phyloP scores from a whole-genome alignment of 2,329 filamentous ascomycete species.

The Thielaviopsis euricoi region DNA sequence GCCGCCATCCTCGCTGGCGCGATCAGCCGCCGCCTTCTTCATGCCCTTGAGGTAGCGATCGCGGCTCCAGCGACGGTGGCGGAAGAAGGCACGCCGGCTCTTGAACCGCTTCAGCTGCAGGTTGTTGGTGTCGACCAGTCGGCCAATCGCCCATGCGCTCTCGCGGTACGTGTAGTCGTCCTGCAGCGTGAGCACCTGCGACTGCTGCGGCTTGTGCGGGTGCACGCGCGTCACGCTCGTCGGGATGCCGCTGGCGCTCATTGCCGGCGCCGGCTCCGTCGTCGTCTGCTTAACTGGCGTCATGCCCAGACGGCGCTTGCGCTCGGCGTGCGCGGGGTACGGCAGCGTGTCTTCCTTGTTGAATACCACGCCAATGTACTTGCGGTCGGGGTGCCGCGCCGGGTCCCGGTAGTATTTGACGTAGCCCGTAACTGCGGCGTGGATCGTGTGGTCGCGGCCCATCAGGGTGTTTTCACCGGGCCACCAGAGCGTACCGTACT shows the following conservation, averaged over 20 bases:
- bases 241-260: conserved; percentile 32
- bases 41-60: conserved; percentile 27
- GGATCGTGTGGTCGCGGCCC: conserved; percentile 93
- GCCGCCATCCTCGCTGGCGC: conserved; percentile 16
- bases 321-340: conserved; percentile 54
- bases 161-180: conserved; percentile 42
- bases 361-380: conserved; percentile 90
- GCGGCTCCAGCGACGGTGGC: conserved; percentile 26
- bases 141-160: conserved; percentile 42
- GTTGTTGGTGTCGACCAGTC: conserved; percentile 34
- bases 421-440: conserved; percentile 68
- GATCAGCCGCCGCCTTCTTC: conserved; percentile 22
- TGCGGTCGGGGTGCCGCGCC: conserved; percentile 60
- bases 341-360: conserved; percentile 68
- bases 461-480: conserved; percentile 91
- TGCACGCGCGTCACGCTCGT: conserved; percentile 27
- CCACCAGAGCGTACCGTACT: conserved; percentile 87
- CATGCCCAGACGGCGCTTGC: conserved; percentile 63
- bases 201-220: conserved; percentile 24
- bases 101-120: conserved; percentile 32
- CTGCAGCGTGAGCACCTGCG: conserved; percentile 32
- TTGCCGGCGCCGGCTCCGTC: conserved; percentile 20
- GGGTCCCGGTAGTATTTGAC: conserved; percentile 96
- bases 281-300: conserved; percentile 27
- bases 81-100: conserved; percentile 33